Evolutionary conservation across 164 flowering plant genomes (phyloP).

Genomic region (Vitis amurensis): DNA sequence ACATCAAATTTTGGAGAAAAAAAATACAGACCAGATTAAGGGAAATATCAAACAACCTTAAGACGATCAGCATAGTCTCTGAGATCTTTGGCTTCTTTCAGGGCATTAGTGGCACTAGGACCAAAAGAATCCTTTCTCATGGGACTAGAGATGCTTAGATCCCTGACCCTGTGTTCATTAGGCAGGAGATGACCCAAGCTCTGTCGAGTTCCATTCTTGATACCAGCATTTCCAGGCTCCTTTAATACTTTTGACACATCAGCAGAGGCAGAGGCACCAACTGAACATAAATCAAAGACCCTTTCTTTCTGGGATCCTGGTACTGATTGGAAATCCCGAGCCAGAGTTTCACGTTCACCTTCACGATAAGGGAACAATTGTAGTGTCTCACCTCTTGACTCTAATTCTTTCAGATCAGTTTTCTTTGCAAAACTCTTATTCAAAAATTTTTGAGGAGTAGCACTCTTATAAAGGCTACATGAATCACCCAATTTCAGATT

Average conservation of each 20-base stretch:
- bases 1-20: neutral
- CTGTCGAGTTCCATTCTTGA: slow-evolving; percentile 9
- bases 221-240: slow-evolving; percentile 5
- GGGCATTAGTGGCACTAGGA: slow-evolving; percentile 23
- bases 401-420: neutral
- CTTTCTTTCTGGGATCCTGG: slow-evolving; percentile 4
- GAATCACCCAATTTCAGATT: slow-evolving; percentile 4
- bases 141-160: slow-evolving; percentile 17
- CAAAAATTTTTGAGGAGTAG: neutral
- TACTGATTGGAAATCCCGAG: neutral
- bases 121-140: slow-evolving; percentile 22
- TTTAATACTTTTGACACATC: slow-evolving; percentile 13
- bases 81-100: slow-evolving; percentile 47
- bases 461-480: neutral
- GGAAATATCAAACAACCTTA: slow-evolving; percentile 34
- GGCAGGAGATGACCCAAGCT: neutral
- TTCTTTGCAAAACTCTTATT: slow-evolving; percentile 11
- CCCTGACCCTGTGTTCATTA: slow-evolving; percentile 7
- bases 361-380: slow-evolving; percentile 1
- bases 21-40: slow-evolving; percentile 3
- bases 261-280: slow-evolving; percentile 9
- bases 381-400: slow-evolving; percentile 2
- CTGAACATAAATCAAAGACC: neutral
- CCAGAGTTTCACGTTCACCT: slow-evolving; percentile 10
- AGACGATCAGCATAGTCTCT: slow-evolving; percentile 43